Percentiles rank a stretch among this genome's conserved stretches.
These are phyloP conservation scores for Exophiala dermatitidis DNA, from an alignment of 2,329 filamentous ascomycete species.

Conservation along the genomic window DNA sequence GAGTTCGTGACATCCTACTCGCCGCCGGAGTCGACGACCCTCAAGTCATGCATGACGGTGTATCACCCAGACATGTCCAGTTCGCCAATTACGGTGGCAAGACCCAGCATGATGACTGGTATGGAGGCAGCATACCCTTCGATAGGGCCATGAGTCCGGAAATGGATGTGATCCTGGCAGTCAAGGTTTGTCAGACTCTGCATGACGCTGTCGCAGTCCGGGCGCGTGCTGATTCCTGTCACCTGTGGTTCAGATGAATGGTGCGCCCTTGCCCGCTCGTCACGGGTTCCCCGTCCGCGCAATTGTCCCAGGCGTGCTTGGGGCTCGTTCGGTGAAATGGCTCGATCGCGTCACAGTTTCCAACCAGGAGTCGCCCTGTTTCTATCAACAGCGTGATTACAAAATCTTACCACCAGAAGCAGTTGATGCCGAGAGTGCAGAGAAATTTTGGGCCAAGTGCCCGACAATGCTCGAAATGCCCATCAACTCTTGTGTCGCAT, in stretches of 20 bases:
- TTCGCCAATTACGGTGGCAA: constrained; percentile 49
- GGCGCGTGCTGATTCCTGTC: constrained; percentile 8
- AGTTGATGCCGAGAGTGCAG: constrained; percentile 43
- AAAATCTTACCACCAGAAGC: constrained; percentile 51
- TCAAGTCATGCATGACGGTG: constrained; percentile 23
- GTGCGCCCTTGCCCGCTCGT: constrained; percentile 39
- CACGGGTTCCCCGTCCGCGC: constrained; percentile 49
- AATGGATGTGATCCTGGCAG: constrained; percentile 43
- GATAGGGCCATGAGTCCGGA: constrained; percentile 39
- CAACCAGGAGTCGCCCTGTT: constrained; percentile 45
- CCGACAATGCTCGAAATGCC: constrained; percentile 50
- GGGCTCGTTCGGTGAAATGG: constrained; percentile 52
- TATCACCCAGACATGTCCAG: constrained; percentile 42
- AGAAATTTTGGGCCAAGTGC: constrained; percentile 46
- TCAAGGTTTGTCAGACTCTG: constrained; percentile 35
- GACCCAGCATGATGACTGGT: constrained; percentile 53
- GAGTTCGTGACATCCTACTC: constrained; percentile 47
- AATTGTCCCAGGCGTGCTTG: constrained; percentile 48
- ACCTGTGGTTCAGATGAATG: constrained; percentile 41
- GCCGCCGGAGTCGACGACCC: constrained; percentile 38
- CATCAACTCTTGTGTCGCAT: constrained; percentile 49
- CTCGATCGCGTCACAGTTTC: constrained; percentile 49
- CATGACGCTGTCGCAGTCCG: not conserved
- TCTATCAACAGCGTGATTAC: constrained; percentile 55
- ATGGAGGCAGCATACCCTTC: constrained; percentile 50